These are phyloP conservation scores for Lathyrus sativus DNA, from an alignment of 306 rosid genomes.

Conservation along the genomic window DNA sequence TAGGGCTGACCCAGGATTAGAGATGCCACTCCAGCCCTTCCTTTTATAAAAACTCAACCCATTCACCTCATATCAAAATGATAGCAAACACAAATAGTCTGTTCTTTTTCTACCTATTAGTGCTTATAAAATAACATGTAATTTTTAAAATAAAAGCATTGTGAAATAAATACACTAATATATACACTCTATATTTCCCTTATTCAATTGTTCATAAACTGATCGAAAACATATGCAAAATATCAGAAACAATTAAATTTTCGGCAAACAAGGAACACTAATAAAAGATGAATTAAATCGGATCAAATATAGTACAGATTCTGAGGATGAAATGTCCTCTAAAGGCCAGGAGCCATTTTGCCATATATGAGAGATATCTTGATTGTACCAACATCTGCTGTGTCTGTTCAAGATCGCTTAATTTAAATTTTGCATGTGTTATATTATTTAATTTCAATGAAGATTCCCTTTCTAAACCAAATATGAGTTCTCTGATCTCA, in stretches of 20 bases:
- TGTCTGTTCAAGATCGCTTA: background rate
- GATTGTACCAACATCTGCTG: background rate
- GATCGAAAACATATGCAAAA: background rate
- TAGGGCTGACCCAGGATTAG: background rate
- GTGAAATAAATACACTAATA: background rate
- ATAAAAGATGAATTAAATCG: background rate
- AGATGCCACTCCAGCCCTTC: background rate
- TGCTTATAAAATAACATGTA: background rate
- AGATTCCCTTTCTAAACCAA: background rate
- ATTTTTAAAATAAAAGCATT: background rate
- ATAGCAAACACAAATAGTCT: background rate
- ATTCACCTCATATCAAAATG: background rate
- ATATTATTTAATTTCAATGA: background rate
- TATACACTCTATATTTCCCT: background rate
- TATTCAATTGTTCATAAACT: background rate
- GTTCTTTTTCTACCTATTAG: background rate
- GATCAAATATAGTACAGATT: constrained; percentile 5
- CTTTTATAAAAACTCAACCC: background rate
- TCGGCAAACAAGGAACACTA: background rate
- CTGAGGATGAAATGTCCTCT: background rate
- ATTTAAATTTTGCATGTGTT: background rate
- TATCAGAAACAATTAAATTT: background rate
- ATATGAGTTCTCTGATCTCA: background rate
- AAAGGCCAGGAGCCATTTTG: background rate
- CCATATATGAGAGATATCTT: constrained; percentile 13